A percentile compares a stretch with the other conserved stretches of the same genome.
phyloP scores from a whole-genome alignment of 768 basidiomycete species.

The Boletus rex-veris region DNA sequence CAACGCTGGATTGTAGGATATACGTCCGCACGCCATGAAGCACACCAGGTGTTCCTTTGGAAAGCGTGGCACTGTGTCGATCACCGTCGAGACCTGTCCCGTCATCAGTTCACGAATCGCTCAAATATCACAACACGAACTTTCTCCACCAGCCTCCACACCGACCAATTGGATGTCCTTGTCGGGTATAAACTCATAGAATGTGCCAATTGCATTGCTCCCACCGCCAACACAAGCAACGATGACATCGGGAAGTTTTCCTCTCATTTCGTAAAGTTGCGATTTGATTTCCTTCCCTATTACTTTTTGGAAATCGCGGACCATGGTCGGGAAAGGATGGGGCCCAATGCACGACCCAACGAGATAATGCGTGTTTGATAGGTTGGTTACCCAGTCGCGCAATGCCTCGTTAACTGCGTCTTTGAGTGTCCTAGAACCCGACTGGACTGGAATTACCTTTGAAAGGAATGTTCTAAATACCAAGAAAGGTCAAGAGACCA shows the following conservation, averaged over 20 bases:
- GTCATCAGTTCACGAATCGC: slow-evolving; percentile 9
- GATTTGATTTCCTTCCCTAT: slow-evolving; percentile 93
- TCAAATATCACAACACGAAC: slow-evolving; percentile 36
- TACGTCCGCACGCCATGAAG: slow-evolving; percentile 96
- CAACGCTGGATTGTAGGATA: slow-evolving; percentile 80
- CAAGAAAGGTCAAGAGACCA: background rate
- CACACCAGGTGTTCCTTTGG: slow-evolving; percentile 89
- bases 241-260: slow-evolving; percentile 90
- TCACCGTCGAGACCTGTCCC: slow-evolving; percentile 68
- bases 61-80: slow-evolving; percentile 88
- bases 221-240: slow-evolving; percentile 98
- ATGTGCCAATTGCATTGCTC: slow-evolving; percentile 95
- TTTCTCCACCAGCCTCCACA: slow-evolving; percentile 98
- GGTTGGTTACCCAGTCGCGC: slow-evolving; percentile 98
- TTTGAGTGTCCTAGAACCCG: slow-evolving; percentile 93
- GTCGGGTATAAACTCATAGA: slow-evolving; percentile 94
- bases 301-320: slow-evolving; percentile 95
- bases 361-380: slow-evolving; percentile 91
- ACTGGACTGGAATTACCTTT: slow-evolving; percentile 89
- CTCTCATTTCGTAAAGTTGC: slow-evolving; percentile 66
- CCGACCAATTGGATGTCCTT: slow-evolving; percentile 83
- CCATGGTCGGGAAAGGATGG: slow-evolving; percentile 98
- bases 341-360: slow-evolving; percentile 98
- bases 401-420: slow-evolving; percentile 98
- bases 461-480: background rate